Percentiles rank a stretch among this genome's conserved stretches.
These are phyloP conservation scores for Talaromyces sp. DNA, from an alignment of 2,329 filamentous ascomycete species.

Conservation along the genomic window DNA sequence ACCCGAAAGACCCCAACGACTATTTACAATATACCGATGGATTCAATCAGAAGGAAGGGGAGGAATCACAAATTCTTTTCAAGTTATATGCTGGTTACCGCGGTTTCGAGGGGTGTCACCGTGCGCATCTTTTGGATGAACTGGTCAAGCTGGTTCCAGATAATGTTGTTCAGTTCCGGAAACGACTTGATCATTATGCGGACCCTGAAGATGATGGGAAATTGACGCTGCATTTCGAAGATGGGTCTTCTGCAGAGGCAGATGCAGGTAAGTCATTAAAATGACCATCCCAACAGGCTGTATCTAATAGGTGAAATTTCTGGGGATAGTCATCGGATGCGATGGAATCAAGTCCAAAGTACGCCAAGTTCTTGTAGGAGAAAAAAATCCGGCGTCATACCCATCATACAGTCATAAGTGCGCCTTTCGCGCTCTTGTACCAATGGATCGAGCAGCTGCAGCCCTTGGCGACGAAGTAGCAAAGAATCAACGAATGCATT, in stretches of 20 bases:
- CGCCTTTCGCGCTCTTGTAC: conserved; percentile 31
- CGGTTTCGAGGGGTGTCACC: conserved; percentile 27
- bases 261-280: no score
- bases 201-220: conserved; percentile 14
- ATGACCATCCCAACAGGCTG: no score
- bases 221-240: conserved; percentile 22
- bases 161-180: conserved; percentile 26
- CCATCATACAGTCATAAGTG: conserved; percentile 29
- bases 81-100: conserved; percentile 24
- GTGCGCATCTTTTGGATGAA: conserved; percentile 29
- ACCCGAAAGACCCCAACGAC: conserved; percentile 12
- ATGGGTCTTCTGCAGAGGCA: conserved; percentile 22
- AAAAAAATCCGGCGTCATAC: conserved; percentile 13
- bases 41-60: conserved; percentile 12
- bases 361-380: conserved; percentile 22
- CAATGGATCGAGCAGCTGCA: conserved; percentile 49
- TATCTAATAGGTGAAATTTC: not conserved
- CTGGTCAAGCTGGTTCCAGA: conserved; percentile 24
- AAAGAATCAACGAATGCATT: conserved; percentile 49
- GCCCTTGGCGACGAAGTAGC: conserved; percentile 47
- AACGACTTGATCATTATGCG: conserved; percentile 18
- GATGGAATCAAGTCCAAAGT: conserved; percentile 32
- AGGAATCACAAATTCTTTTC: conserved; percentile 17
- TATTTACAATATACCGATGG: conserved; percentile 19
- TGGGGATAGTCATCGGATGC: conserved; percentile 26